Percentiles rank a stretch among this genome's conserved stretches.
Conservation (phyloP, 441 rosid genomes). For the Pelargonium cotyledonis region DNA sequence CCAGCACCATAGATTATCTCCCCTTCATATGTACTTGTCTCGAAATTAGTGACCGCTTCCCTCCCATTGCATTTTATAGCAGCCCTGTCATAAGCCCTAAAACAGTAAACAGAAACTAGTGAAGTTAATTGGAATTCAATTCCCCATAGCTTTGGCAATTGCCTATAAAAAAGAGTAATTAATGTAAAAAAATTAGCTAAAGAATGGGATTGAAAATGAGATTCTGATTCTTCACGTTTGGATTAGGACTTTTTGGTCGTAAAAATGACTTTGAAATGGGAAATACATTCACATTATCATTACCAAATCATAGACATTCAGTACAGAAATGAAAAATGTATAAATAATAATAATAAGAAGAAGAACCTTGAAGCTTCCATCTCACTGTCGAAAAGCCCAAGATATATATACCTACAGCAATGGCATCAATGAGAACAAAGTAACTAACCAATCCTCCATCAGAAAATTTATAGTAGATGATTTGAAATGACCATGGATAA, state of each 20-base stretch:
- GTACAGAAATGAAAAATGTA: background rate
- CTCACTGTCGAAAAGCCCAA: slow-evolving; percentile 82
- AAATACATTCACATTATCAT: background rate
- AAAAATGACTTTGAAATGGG: no score
- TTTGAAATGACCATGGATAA: background rate
- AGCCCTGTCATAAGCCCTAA: slow-evolving; percentile 90
- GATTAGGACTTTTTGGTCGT: no score
- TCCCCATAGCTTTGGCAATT: background rate
- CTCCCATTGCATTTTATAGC: slow-evolving; percentile 69
- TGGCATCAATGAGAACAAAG: slow-evolving; percentile 24
- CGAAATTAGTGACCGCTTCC: slow-evolving; percentile 89
- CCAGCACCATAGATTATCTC: slow-evolving; percentile 27
- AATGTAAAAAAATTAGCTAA: no score
- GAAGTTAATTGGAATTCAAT: slow-evolving; percentile 12
- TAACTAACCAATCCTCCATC: slow-evolving; percentile 11
- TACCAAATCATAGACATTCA: background rate
- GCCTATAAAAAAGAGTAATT: no score
- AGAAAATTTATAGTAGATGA: background rate
- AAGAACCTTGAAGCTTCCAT: slow-evolving; percentile 84
- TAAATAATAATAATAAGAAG: slow-evolving; percentile 29
- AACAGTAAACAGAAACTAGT: slow-evolving; percentile 11
- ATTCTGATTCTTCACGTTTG: no score
- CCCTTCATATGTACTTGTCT: slow-evolving; percentile 47
- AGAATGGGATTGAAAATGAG: no score
- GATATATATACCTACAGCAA: slow-evolving; percentile 76